phyloP scores from a whole-genome alignment of 2,329 filamentous ascomycete genomes.

The Dothistroma pini region DNA sequence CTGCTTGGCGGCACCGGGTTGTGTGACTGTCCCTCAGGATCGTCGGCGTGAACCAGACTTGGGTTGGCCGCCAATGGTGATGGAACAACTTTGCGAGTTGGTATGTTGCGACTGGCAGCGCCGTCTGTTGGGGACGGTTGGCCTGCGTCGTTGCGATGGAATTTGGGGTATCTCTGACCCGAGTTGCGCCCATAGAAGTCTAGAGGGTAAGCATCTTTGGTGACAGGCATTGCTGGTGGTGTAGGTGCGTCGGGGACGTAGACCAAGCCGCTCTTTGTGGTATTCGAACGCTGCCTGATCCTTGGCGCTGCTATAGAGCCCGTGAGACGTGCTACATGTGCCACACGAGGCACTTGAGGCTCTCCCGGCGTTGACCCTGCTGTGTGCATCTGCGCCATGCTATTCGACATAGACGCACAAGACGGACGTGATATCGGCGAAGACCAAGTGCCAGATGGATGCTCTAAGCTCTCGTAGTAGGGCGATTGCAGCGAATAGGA shows the following conservation, averaged over 20 bases:
- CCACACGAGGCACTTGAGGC: neutral
- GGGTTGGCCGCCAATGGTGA: neutral
- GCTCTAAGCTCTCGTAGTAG: neutral
- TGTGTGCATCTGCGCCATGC: constrained; percentile 5
- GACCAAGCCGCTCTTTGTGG: constrained; percentile 12
- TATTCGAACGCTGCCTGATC: constrained; percentile 4
- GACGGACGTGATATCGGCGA: neutral
- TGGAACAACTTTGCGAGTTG: neutral
- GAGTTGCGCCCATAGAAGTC: constrained; percentile 22
- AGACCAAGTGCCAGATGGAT: neutral
- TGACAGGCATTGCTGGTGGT: constrained; percentile 8
- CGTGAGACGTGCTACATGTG: neutral
- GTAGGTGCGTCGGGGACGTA: constrained; percentile 14
- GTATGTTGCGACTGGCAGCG: neutral
- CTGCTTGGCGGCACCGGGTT: neutral
- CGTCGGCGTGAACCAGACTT: neutral
- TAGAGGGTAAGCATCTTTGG: constrained; percentile 22
- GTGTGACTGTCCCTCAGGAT: neutral
- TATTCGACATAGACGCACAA: neutral
- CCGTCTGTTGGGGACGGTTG: neutral
- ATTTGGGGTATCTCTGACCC: constrained; percentile 20
- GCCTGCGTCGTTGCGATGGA: constrained; percentile 13
- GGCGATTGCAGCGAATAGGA: neutral
- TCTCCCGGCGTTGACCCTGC: neutral
- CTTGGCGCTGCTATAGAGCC: neutral